Conservation (phyloP, 2,329 filamentous ascomycete species). For the Coniochaeta hoffmannii region DNA sequence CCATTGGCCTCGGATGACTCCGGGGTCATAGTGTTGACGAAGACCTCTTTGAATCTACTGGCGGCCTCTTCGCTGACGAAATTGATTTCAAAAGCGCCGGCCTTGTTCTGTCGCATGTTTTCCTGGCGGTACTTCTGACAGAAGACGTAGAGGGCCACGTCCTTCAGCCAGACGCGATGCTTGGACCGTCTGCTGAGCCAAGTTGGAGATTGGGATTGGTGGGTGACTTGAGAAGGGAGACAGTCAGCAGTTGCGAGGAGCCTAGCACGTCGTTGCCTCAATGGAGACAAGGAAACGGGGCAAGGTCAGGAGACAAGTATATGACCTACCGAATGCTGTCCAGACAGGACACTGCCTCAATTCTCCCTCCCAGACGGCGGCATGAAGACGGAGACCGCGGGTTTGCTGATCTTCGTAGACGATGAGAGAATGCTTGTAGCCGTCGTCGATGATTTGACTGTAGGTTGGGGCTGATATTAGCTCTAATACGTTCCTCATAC, state of each 20-base stretch:
- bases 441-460: conserved; percentile 51
- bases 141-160: conserved; percentile 53
- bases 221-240: conserved; percentile 37
- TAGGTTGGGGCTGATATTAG: not conserved
- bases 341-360: conserved; percentile 50
- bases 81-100: conserved; percentile 42
- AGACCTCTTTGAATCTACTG: conserved; percentile 14
- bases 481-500: not conserved
- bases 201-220: conserved; percentile 36
- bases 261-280: not conserved
- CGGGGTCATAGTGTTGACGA: conserved; percentile 4
- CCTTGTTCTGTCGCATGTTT: conserved; percentile 39
- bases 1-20: conserved; percentile 11
- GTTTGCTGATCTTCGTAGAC: conserved; percentile 45
- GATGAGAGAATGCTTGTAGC: conserved; percentile 43
- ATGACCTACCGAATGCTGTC: conserved; percentile 51
- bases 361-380: conserved; percentile 47
- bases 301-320: not conserved
- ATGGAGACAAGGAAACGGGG: not conserved
- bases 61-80: conserved; percentile 35
- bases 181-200: conserved; percentile 44
- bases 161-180: conserved; percentile 42
- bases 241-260: not conserved
- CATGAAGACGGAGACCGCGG: conserved; percentile 45
- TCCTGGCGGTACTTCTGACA: conserved; percentile 46